A percentile compares a stretch with the other conserved stretches of the same genome.
phyloP scores from a whole-genome alignment of 139 green algal species.

The Volvox africanus region DNA sequence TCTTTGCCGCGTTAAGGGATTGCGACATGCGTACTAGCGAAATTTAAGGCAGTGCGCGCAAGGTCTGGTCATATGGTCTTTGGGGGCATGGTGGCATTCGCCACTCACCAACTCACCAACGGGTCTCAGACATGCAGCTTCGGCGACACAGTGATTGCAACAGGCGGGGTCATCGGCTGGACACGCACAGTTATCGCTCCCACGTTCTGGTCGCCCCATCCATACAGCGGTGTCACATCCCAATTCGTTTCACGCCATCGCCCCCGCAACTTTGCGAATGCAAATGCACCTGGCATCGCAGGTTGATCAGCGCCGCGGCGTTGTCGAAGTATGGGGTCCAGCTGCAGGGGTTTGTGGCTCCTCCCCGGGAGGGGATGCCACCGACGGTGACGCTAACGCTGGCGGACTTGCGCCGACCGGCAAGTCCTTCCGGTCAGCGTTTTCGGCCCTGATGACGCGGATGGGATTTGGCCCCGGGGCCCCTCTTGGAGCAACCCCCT shows the following conservation, averaged over 20 bases:
- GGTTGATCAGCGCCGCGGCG: conserved; percentile 33
- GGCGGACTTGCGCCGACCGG: neutral
- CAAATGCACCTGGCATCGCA: neutral
- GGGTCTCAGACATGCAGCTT: too few species aligned
- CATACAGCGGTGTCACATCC: too few species aligned
- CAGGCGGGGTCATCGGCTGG: too few species aligned
- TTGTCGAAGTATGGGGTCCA: conserved; percentile 34
- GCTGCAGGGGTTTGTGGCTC: neutral
- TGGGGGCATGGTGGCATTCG: too few species aligned
- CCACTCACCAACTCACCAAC: too few species aligned
- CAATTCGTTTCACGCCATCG: too few species aligned
- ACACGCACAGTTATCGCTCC: neutral
- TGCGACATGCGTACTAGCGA: too few species aligned
- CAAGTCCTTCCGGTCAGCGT: neutral
- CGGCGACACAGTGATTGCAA: too few species aligned
- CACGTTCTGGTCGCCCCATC: neutral
- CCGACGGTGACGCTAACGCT: neutral
- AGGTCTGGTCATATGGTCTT: too few species aligned
- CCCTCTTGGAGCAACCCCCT: neutral
- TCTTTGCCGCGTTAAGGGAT: too few species aligned
- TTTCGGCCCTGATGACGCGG: neutral
- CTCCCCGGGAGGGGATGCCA: neutral
- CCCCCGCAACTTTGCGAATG: too few species aligned
- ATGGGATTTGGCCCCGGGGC: conserved; percentile 1
- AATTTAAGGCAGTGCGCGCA: too few species aligned